Conservation (phyloP, 1,139 yeast genomes). For the Arxiozyma heterogenica region DNA sequence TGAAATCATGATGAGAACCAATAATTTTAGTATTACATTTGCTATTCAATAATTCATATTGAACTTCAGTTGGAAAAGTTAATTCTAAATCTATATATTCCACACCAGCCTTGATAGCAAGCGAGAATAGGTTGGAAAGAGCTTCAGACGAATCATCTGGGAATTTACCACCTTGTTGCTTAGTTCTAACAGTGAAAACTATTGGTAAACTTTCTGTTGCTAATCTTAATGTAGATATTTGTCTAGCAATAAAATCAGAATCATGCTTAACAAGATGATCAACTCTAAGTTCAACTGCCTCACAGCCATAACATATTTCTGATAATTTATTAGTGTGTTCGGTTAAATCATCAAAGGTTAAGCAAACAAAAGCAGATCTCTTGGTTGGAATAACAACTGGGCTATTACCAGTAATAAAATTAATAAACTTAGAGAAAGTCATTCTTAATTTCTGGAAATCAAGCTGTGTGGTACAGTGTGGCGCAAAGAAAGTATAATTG, state of each 20-base stretch:
- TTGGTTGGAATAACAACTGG: slow-evolving; percentile 38
- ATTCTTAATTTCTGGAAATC: slow-evolving; percentile 52
- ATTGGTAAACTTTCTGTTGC: slow-evolving; percentile 59
- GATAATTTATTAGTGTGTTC: slow-evolving; percentile 41
- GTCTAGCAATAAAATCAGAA: slow-evolving; percentile 56
- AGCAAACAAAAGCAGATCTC: slow-evolving; percentile 64
- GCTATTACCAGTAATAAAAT: slow-evolving; percentile 55
- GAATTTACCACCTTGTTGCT: slow-evolving; percentile 74
- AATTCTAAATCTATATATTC: slow-evolving; percentile 49
- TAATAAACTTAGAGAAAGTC: slow-evolving; percentile 51
- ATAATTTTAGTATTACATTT: slow-evolving; percentile 61
- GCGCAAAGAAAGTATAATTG: slow-evolving; percentile 67
- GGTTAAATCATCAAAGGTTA: slow-evolving; percentile 52
- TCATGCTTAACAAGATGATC: slow-evolving; percentile 53
- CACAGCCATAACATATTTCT: slow-evolving; percentile 56
- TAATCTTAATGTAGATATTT: slow-evolving; percentile 59
- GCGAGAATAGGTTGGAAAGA: slow-evolving; percentile 43
- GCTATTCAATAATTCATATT: slow-evolving; percentile 37
- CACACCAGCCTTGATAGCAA: slow-evolving; percentile 63
- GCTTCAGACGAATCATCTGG: slow-evolving; percentile 45
- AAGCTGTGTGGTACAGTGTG: slow-evolving; percentile 50
- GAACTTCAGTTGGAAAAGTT: slow-evolving; percentile 32
- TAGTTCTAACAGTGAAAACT: slow-evolving; percentile 70
- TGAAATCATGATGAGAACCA: slow-evolving; percentile 72
- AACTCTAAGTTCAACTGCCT: slow-evolving; percentile 77